Evolutionary conservation across 2,329 filamentous ascomycete genomes (phyloP), one percentile per base, ranked within the genome.

Genomic region (Bertia moriformis): DNA sequence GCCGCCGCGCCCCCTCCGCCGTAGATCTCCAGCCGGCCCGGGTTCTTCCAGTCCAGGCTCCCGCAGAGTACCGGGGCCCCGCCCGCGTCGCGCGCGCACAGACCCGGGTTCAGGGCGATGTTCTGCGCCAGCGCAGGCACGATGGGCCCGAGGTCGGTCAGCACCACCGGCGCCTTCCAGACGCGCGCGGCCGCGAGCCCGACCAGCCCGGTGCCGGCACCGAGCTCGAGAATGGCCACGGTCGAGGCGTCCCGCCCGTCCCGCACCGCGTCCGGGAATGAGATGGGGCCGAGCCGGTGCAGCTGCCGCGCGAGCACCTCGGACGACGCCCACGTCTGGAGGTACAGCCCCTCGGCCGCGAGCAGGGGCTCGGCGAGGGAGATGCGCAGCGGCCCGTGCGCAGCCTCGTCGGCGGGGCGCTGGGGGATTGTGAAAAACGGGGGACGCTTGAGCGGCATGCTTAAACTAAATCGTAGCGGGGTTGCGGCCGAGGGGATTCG

Each of bases 311-410:
- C 82, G 3, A 96, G 74, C 2, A 93, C 70, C 51, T 87, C 93
- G 0, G 87, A 89, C 0, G 87, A 89, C 1, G 83, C 85, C 91
- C 91, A 96, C 0, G 91, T 98, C 58, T 98, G 96, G 55, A 93
- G 69, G 1, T 91, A 91, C 14, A 96, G 66, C 42, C 84, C 83
- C 56, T 95, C 89, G 4, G 83, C 83, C 0, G 85, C 93, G 41
- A 96, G 65, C 1, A 87, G 78, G 2, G 91, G 91, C 54, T 98
- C 91, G 41, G 85, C 72, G 29, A 98, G 75, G 24, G 71, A 68
- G 38, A 98, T n/a, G n/a, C n/a, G n/a, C n/a, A n/a, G n/a, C n/a
- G n/a, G n/a, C n/a, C n/a, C n/a, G n/a, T n/a, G n/a, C n/a, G n/a
- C n/a, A n/a, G n/a, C n/a, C n/a, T n/a, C n/a, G n/a, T n/a, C n/a